Conservation (phyloP, 164 flowering plant species). For the Chloranthus sessilifolius region DNA sequence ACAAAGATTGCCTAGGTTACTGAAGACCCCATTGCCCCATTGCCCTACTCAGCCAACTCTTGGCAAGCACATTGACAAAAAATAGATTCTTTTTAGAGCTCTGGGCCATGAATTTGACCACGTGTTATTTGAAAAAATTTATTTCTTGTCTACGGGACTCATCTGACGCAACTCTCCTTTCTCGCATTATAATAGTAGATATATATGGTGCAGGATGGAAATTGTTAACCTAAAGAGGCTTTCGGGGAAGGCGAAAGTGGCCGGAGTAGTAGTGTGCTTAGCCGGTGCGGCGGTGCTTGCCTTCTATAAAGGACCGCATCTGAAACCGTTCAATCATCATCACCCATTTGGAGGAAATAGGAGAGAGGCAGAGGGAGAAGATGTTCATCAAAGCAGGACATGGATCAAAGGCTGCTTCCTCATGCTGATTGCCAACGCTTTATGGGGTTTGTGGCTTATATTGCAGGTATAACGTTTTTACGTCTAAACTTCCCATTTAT, state of each 20-base stretch:
- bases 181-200: neutral
- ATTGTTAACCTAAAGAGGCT: slow-evolving; percentile 31
- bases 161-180: too few species aligned
- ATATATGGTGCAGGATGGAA: slow-evolving; percentile 37
- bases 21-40: too few species aligned
- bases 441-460: slow-evolving; percentile 54
- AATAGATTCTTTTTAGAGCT: too few species aligned
- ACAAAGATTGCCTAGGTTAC: too few species aligned
- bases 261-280: slow-evolving; percentile 38
- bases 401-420: slow-evolving; percentile 58
- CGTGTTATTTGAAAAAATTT: too few species aligned
- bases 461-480: slow-evolving; percentile 58
- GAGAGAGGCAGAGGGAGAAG: slow-evolving; percentile 4
- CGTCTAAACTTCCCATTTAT: slow-evolving; percentile 57
- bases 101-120: too few species aligned
- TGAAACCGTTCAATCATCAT: slow-evolving; percentile 20
- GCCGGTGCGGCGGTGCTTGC: slow-evolving; percentile 49
- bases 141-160: too few species aligned
- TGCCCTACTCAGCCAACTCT: too few species aligned
- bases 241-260: slow-evolving; percentile 44
- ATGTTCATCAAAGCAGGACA: slow-evolving; percentile 13
- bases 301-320: slow-evolving; percentile 46
- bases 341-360: slow-evolving; percentile 10
- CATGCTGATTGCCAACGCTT: slow-evolving; percentile 33
- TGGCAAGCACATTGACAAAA: too few species aligned